Conservation (phyloP, 2,329 filamentous ascomycete species). For the Cercospora zeae-maydis region DNA sequence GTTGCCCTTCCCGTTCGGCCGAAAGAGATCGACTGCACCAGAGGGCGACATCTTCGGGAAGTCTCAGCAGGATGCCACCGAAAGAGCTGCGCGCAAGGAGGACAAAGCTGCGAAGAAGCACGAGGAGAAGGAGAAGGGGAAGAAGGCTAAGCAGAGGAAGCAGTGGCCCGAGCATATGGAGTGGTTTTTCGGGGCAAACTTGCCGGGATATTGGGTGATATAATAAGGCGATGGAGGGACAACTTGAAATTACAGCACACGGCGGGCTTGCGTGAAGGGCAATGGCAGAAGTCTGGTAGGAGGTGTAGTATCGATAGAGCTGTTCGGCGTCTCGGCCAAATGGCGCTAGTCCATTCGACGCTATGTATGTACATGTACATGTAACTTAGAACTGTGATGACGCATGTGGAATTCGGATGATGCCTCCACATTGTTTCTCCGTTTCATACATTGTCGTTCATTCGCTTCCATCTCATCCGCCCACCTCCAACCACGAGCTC, state of each 20-base stretch:
- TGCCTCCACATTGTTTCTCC: neutral
- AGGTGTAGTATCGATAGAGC: conserved; percentile 1
- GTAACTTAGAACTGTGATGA: neutral
- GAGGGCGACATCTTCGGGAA: neutral
- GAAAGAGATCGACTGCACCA: neutral
- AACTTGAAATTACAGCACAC: neutral
- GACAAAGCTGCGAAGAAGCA: neutral
- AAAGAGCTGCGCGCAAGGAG: neutral
- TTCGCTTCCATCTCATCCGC: neutral
- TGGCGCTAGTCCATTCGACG: neutral
- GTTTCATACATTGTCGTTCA: neutral
- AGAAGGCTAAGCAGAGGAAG: neutral
- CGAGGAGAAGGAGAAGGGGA: conserved; percentile 6
- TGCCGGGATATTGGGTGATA: conserved; percentile 6
- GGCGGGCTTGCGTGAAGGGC: neutral
- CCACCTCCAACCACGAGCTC: neutral
- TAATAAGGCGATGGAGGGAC: neutral
- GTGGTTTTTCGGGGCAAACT: conserved; percentile 1
- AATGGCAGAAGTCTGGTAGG: neutral
- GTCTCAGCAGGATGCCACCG: neutral
- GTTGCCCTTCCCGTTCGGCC: neutral
- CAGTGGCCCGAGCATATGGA: conserved; percentile 4
- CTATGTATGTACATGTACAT: no score
- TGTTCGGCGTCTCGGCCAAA: neutral
- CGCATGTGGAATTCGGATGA: conserved; percentile 3